Percentiles rank a stretch among this genome's conserved stretches.
Conservation (phyloP, 371 early-diverging fungal genomes). For the Mucor mucedo region DNA sequence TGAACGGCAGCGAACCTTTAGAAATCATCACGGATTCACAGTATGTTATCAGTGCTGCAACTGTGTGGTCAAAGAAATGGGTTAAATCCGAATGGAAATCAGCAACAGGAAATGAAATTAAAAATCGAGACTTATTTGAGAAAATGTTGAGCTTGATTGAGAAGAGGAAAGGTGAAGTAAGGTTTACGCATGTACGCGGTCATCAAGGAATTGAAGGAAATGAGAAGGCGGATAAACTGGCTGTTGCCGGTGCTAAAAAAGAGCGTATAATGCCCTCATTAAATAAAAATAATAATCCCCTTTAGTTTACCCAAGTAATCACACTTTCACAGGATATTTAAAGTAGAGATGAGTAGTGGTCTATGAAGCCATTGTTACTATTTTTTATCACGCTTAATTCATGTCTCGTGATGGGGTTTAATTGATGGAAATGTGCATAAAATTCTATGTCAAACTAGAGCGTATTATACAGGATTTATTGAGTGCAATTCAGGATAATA, state of each 20-base stretch:
- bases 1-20: conserved; percentile 26
- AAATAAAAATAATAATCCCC: background rate
- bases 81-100: conserved; percentile 65
- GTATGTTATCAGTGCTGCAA: conserved; percentile 70
- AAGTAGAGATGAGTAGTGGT: too few relatives aligned
- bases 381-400: too few relatives aligned
- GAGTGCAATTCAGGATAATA: too few relatives aligned
- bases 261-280: too few relatives aligned
- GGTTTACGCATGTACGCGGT: conserved; percentile 64
- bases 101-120: conserved; percentile 56
- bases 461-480: too few relatives aligned
- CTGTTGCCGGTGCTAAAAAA: conserved; percentile 60
- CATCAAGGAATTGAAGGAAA: conserved; percentile 75
- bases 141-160: conserved; percentile 47
- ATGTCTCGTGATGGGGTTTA: too few relatives aligned
- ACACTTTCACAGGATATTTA: too few relatives aligned
- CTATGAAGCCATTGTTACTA: too few relatives aligned
- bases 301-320: too few relatives aligned
- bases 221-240: conserved; percentile 75
- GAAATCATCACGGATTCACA: conserved; percentile 76
- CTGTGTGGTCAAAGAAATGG: conserved; percentile 76
- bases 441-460: too few relatives aligned
- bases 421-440: too few relatives aligned
- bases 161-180: conserved; percentile 40
- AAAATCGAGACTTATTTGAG: conserved; percentile 79